A percentile compares a stretch with the other conserved stretches of the same genome.
Conservation (phyloP, 371 early-diverging fungal species). For the Rhizomucor miehei region DNA sequence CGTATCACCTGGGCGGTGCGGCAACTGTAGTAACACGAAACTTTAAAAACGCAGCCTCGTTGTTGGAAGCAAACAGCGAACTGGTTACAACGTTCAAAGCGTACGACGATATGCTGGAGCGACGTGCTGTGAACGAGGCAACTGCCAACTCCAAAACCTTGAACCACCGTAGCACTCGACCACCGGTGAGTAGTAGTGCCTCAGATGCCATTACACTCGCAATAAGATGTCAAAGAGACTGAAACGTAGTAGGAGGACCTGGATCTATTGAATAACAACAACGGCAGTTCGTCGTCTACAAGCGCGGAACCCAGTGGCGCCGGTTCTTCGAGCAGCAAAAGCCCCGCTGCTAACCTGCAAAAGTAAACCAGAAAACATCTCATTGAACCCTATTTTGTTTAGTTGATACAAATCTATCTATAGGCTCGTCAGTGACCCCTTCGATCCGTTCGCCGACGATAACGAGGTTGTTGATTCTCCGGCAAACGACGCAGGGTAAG, state of each 20-base stretch:
- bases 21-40: conserved; percentile 7
- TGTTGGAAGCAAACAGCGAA: conserved; percentile 45
- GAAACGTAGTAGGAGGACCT: conserved; percentile 5
- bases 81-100: conserved; percentile 42
- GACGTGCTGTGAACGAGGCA: conserved; percentile 32
- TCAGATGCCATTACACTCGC: conserved; percentile 4
- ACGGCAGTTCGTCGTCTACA: not conserved
- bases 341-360: not conserved
- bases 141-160: conserved; percentile 33
- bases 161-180: conserved; percentile 30
- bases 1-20: conserved; percentile 1
- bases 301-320: not conserved
- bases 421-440: conserved; percentile 23
- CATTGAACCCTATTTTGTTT: not conserved
- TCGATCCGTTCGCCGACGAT: conserved; percentile 44
- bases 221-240: not conserved
- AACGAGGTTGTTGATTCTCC: conserved; percentile 14
- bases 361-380: not conserved
- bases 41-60: conserved; percentile 23
- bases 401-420: conserved; percentile 1
- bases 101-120: conserved; percentile 52
- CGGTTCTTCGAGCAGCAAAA: conserved; percentile 1
- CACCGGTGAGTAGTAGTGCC: too few relatives aligned
- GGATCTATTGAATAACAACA: conserved; percentile 4
- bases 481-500: conserved; percentile 29